Percentiles rank a stretch among this genome's conserved stretches.
Evolutionary conservation across 805 yeast genomes (phyloP).

Genomic region (Jamesozyma piceae): DNA sequence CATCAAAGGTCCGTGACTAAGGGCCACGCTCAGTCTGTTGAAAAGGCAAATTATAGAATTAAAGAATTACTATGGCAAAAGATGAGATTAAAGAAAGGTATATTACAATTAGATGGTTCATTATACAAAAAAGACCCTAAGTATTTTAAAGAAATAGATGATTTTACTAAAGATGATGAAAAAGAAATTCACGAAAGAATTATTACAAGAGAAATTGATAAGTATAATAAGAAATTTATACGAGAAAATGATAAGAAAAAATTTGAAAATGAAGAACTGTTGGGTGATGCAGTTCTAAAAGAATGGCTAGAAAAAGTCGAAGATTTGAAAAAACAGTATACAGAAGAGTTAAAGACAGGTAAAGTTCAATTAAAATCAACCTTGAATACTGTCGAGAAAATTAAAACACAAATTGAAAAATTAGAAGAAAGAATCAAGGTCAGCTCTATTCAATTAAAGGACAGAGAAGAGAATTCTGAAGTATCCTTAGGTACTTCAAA

Average conservation of each 20-base stretch:
- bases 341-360: constrained; percentile 49
- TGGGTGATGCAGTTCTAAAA: constrained; percentile 48
- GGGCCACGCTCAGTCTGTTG: constrained; percentile 71
- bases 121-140: constrained; percentile 41
- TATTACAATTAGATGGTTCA: constrained; percentile 52
- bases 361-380: constrained; percentile 49
- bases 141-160: constrained; percentile 61
- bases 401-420: constrained; percentile 60
- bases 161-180: constrained; percentile 57
- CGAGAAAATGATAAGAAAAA: constrained; percentile 70
- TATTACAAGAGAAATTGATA: constrained; percentile 57
- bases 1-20: constrained; percentile 91
- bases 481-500: constrained; percentile 91
- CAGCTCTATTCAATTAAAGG: constrained; percentile 68
- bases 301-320: constrained; percentile 49
- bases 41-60: constrained; percentile 65
- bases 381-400: constrained; percentile 49
- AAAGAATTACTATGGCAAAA: constrained; percentile 81
- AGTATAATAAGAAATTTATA: constrained; percentile 51
- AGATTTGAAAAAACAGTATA: constrained; percentile 42
- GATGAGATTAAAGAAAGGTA: constrained; percentile 60
- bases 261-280: constrained; percentile 44
- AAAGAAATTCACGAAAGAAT: constrained; percentile 47
- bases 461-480: constrained; percentile 87
- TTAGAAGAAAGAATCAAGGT: constrained; percentile 62